Evolutionary conservation across 805 yeast genomes (phyloP).

Genomic region (Blastobotrys mokoenaii): DNA sequence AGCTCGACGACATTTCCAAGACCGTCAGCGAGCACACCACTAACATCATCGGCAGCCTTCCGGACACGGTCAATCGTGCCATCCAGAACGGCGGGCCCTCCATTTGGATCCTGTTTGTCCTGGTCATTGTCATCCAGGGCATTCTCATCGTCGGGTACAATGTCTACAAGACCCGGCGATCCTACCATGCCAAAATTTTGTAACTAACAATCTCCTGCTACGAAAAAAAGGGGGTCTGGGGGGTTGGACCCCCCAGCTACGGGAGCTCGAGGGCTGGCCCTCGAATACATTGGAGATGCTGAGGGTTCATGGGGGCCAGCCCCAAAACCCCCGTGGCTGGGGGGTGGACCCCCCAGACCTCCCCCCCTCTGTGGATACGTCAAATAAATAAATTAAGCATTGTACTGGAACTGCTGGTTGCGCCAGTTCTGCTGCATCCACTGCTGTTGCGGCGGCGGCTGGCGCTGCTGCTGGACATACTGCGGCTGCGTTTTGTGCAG

Average conservation of each 20-base stretch:
- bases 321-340: too few species aligned
- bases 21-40: conserved; percentile 23
- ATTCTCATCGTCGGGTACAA: conserved; percentile 24
- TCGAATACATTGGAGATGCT: too few species aligned
- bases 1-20: conserved; percentile 15
- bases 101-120: conserved; percentile 19
- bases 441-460: conserved; percentile 13
- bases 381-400: background rate
- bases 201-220: conserved; percentile 3
- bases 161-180: conserved; percentile 22
- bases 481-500: conserved; percentile 14
- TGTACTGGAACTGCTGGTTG: conserved; percentile 1
- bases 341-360: background rate
- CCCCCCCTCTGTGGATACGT: too few species aligned
- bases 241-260: background rate
- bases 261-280: too few species aligned
- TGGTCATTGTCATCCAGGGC: conserved; percentile 20
- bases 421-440: conserved; percentile 3
- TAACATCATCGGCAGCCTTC: conserved; percentile 18
- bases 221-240: too few species aligned
- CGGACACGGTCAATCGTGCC: conserved; percentile 21
- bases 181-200: conserved; percentile 18
- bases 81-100: conserved; percentile 21
- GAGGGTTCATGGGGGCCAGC: too few species aligned
- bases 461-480: conserved; percentile 16